Evolutionary conservation across 371 early-diverging fungal species (phyloP).

Genomic region (Mucor plumbeus): DNA sequence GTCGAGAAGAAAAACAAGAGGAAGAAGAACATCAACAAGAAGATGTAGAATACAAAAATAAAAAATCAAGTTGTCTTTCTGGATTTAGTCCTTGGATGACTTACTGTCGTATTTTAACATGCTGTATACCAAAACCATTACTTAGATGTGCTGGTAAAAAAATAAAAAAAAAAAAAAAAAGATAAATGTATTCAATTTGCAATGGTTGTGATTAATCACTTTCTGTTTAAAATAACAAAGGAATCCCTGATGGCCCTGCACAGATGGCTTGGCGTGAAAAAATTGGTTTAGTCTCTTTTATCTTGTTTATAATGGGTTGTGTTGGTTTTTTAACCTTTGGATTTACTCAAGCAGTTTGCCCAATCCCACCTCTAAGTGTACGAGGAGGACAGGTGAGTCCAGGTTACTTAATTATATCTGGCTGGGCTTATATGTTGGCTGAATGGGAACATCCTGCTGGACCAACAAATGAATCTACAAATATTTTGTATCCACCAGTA

Average conservation of each 20-base stretch:
- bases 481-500: conserved; percentile 61
- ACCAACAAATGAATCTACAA: conserved; percentile 39
- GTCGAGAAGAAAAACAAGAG: conserved; percentile 41
- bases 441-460: conserved; percentile 57
- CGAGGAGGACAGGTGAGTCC: conserved; percentile 40
- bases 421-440: conserved; percentile 61
- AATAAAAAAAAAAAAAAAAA: neutral
- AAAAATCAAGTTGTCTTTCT: conserved; percentile 6
- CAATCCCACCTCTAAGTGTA: conserved; percentile 32
- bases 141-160: conserved; percentile 26
- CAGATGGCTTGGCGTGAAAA: conserved; percentile 90
- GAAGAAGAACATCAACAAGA: conserved; percentile 8
- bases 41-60: neutral
- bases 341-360: conserved; percentile 60
- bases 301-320: conserved; percentile 52
- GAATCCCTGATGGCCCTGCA: conserved; percentile 50
- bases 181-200: neutral
- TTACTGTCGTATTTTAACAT: conserved; percentile 61
- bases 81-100: conserved; percentile 47
- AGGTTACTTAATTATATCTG: conserved; percentile 54
- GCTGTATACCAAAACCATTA: conserved; percentile 54
- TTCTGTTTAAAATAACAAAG: conserved; percentile 23
- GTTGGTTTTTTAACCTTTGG: conserved; percentile 69
- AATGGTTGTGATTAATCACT: neutral
- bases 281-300: conserved; percentile 73